Percentiles rank a stretch among this genome's conserved stretches.
Evolutionary conservation across 495 filamentous ascomycete species (phyloP).

Genomic region (Trichoderma asperelloides): DNA sequence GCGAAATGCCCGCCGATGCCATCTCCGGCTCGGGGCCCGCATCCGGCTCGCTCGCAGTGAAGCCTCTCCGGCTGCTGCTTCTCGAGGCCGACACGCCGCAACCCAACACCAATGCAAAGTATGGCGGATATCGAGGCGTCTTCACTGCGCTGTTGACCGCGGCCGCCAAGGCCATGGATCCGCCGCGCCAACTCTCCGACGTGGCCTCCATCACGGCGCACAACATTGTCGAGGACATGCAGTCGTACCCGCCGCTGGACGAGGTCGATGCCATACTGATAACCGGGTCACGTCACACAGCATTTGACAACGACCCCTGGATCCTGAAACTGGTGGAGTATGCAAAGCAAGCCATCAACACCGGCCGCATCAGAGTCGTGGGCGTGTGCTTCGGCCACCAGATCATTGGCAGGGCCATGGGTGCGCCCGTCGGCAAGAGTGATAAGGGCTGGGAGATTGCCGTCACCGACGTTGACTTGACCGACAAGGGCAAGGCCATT

Average conservation of each 20-base stretch:
- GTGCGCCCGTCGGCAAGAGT: constrained; percentile 55
- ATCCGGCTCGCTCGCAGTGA: constrained; percentile 6
- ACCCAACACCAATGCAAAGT: constrained; percentile 46
- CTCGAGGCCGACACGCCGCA: constrained; percentile 74
- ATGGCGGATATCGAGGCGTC: constrained; percentile 63
- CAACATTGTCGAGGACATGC: constrained; percentile 53
- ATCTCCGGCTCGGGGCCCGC: constrained; percentile 2
- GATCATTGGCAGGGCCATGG: constrained; percentile 72
- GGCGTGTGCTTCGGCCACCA: constrained; percentile 92
- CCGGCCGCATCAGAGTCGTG: constrained; percentile 49
- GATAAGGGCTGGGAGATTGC: constrained; percentile 72
- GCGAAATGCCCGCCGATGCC: neutral
- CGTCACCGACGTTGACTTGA: constrained; percentile 62
- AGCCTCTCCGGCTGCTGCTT: constrained; percentile 68
- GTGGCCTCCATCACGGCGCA: constrained; percentile 53
- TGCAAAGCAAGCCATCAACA: constrained; percentile 45
- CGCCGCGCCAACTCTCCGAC: constrained; percentile 20
- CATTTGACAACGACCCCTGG: constrained; percentile 61
- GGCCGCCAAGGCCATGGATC: constrained; percentile 25
- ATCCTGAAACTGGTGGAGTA: constrained; percentile 67
- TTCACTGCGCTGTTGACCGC: constrained; percentile 54
- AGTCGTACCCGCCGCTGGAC: constrained; percentile 58
- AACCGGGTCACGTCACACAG: constrained; percentile 55
- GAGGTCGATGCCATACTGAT: constrained; percentile 76
- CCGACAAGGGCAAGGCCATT: constrained; percentile 58